These are phyloP conservation scores for Ophiocordyceps camponoti-saundersi DNA, from an alignment of 2,329 filamentous ascomycete species.

Conservation along the genomic window DNA sequence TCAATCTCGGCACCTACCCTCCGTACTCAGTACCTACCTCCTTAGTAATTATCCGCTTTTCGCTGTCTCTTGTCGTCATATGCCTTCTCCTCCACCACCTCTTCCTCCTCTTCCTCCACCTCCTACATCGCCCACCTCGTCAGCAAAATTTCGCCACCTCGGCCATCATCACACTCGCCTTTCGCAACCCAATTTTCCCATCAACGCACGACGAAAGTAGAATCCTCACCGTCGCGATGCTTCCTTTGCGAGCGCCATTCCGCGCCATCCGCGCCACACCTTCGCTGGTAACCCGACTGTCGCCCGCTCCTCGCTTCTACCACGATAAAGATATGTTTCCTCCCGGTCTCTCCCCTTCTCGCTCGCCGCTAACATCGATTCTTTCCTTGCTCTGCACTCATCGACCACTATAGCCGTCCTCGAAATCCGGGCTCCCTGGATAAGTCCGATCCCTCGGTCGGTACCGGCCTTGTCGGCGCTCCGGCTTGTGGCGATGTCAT, in stretches of 20 bases:
- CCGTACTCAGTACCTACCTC: too few species aligned
- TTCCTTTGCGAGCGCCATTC: conserved; percentile 5
- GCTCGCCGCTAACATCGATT: not conserved
- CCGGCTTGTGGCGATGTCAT: conserved; percentile 85
- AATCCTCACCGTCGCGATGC: conserved; percentile 2
- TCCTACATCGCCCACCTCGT: not conserved
- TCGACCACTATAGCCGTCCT: conserved; percentile 33
- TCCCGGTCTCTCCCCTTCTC: not conserved
- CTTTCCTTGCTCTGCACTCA: conserved; percentile 9
- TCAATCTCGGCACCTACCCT: too few species aligned
- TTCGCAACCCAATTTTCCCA: too few species aligned
- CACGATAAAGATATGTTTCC: conserved; percentile 24
- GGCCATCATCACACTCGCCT: too few species aligned
- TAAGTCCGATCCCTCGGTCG: conserved; percentile 69
- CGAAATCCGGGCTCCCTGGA: conserved; percentile 39
- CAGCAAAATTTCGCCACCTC: not conserved
- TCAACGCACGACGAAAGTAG: not conserved
- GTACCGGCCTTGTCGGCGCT: conserved; percentile 79
- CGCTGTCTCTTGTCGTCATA: too few species aligned
- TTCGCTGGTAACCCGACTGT: conserved; percentile 1
- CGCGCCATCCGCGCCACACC: conserved; percentile 4
- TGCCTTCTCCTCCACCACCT: too few species aligned
- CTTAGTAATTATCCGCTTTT: too few species aligned
- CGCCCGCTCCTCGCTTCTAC: conserved; percentile 22
- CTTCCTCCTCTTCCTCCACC: too few species aligned